Evolutionary conservation across 176 grass and related monocot species (phyloP).

Genomic region (Aegilops umbellulata): DNA sequence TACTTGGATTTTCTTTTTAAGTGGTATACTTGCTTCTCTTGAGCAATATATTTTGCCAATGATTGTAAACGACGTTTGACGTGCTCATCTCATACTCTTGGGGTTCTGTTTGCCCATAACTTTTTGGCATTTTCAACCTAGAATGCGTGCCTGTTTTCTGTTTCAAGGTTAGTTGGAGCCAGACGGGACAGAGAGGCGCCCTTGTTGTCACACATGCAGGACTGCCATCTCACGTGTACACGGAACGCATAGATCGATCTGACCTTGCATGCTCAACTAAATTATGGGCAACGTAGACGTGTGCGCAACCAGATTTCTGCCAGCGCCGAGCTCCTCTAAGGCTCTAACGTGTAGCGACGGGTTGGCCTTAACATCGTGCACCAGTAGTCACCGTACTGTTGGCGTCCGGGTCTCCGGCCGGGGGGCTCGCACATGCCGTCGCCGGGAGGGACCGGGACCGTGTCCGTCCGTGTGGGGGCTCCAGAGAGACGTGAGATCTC

Average conservation of each 20-base stretch:
- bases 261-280: no score
- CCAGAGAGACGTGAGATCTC: not conserved
- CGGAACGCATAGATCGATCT: no score
- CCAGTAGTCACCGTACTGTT: not conserved
- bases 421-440: slow-evolving; percentile 16
- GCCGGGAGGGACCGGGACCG: no score
- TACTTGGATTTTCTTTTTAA: no score
- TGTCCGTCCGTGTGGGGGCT: not conserved
- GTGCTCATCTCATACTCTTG: not conserved
- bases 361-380: not conserved
- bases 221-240: not conserved
- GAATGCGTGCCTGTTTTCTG: not conserved
- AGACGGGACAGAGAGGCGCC: no score
- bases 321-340: no score
- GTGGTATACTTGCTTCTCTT: not conserved
- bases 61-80: not conserved
- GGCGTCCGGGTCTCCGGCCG: slow-evolving; percentile 6
- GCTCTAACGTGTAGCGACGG: no score
- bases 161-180: not conserved
- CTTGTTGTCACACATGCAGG: no score
- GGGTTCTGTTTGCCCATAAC: not conserved
- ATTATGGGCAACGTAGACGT: no score
- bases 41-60: not conserved
- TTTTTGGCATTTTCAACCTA: not conserved
- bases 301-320: no score